phyloP scores from a whole-genome alignment of 129 eudicot genomes.

The Artemisia tridentata region DNA sequence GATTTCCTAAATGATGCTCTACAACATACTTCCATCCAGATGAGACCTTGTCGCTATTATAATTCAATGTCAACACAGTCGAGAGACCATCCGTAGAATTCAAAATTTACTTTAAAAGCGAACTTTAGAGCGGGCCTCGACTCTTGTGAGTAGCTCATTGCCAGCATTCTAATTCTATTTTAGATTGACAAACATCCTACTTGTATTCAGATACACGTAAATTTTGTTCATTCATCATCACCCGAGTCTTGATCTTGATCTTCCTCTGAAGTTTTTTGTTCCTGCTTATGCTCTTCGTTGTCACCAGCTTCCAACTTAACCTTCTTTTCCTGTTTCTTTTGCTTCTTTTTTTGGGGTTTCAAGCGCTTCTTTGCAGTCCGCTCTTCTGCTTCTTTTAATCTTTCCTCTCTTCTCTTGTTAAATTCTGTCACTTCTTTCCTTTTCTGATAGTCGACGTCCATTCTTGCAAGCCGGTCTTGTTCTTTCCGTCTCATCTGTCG shows the following conservation, averaged over 20 bases:
- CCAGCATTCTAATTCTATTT: background rate
- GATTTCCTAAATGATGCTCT: background rate
- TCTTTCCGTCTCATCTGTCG: slow-evolving; percentile 95
- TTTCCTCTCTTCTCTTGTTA: slow-evolving; percentile 69
- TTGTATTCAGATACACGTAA: slow-evolving; percentile 20
- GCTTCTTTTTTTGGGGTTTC: slow-evolving; percentile 90
- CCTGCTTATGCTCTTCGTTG: slow-evolving; percentile 43
- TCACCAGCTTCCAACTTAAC: slow-evolving; percentile 41
- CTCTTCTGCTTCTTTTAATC: slow-evolving; percentile 83
- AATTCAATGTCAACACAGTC: background rate
- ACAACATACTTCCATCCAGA: background rate
- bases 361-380: slow-evolving; percentile 88
- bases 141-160: background rate
- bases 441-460: slow-evolving; percentile 80
- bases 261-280: slow-evolving; percentile 55
- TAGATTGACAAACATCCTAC: slow-evolving; percentile 9
- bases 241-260: slow-evolving; percentile 40
- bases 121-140: background rate
- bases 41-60: background rate
- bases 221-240: slow-evolving; percentile 27
- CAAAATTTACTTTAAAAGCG: background rate
- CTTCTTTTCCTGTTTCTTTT: slow-evolving; percentile 68
- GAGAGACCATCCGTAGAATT: slow-evolving; percentile 7
- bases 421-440: slow-evolving; percentile 81
- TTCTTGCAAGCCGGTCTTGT: slow-evolving; percentile 85